These are phyloP conservation scores for Magnaporthiopsis poae DNA, from an alignment of 2,329 filamentous ascomycete genomes.

Conservation along the genomic window DNA sequence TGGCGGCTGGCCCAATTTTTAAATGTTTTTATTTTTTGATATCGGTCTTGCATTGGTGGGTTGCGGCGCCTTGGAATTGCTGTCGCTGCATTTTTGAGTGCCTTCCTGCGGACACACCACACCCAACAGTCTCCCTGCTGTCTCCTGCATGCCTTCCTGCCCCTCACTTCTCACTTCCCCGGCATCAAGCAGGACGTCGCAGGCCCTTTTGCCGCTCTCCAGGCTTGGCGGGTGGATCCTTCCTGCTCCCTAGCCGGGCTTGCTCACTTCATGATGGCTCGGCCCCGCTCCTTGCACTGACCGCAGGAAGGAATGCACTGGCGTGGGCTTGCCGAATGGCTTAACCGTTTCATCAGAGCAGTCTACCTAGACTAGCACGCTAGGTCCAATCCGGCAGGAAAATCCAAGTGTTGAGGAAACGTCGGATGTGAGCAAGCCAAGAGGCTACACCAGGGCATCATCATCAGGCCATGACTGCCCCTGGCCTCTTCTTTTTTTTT, in stretches of 20 bases:
- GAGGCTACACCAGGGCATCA: not conserved
- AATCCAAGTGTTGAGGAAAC: not conserved
- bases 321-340: too few relatives aligned
- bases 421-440: not conserved
- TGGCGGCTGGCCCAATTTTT: not conserved
- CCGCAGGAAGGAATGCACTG: not conserved
- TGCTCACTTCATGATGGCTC: not conserved
- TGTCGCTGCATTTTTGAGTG: not conserved
- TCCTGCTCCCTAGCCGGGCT: not conserved
- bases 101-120: not conserved
- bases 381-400: not conserved
- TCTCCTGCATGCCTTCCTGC: too few relatives aligned
- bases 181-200: not conserved
- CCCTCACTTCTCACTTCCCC: not conserved
- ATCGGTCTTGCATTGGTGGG: not conserved
- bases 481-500: not conserved
- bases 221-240: not conserved
- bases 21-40: not conserved
- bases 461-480: not conserved
- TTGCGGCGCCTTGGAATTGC: not conserved
- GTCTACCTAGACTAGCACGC: too few relatives aligned
- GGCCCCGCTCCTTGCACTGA: not conserved
- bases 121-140: not conserved
- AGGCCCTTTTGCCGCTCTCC: not conserved
- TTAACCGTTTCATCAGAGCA: not conserved